Evolutionary conservation across 2,329 filamentous ascomycete genomes (phyloP), one percentile per base, ranked within the genome.

Genomic region (Clonostachys chloroleuca): DNA sequence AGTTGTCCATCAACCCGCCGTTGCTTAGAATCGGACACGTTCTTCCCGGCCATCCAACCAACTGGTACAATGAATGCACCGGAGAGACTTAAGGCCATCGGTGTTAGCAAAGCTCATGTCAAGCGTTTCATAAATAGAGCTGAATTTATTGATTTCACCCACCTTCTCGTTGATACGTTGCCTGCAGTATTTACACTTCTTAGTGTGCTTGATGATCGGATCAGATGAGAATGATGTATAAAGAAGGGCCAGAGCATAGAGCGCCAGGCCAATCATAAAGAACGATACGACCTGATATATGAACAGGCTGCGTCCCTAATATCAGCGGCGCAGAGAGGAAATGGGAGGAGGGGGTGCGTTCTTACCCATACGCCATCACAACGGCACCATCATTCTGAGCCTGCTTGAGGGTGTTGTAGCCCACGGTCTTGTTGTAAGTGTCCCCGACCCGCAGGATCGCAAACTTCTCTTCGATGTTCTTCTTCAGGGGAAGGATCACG

Each of bases 381-480:
- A 89, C 78, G 2, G 86, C 86, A 2, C 86, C 86, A 53, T 90
- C 86, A 5, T 81, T 77, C 50, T 84, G 74, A 3, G 86, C 87
- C 58, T 86, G 82, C 40, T 79, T 68, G 7, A 87, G 68, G 2
- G 87, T 90, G 56, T 86, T 89, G 65, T 90, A 90, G 4, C 82
- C 81, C 16, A 66, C 61, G 5, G 72, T 65, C 2, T 68, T 57
- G 24, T 68, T 66, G 53, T 74, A 81, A 49, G 78, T 71, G 4
- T 79, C 75, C 0, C 86, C 86, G 0, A 68, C 59, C 36, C 70
- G 74, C 30, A 89, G 64, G 7, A 88, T 78, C 0, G 84, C 80
- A 60, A 90, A 90, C 62, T 88, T 88, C 65, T 88, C 80, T 57
- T 87, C 83, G 57, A 90, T 75, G 59, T 89, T 89, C 52, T 80